Evolutionary conservation across 2,329 filamentous ascomycete genomes (phyloP).

Genomic region (Pseudophaeomoniella oleicola): DNA sequence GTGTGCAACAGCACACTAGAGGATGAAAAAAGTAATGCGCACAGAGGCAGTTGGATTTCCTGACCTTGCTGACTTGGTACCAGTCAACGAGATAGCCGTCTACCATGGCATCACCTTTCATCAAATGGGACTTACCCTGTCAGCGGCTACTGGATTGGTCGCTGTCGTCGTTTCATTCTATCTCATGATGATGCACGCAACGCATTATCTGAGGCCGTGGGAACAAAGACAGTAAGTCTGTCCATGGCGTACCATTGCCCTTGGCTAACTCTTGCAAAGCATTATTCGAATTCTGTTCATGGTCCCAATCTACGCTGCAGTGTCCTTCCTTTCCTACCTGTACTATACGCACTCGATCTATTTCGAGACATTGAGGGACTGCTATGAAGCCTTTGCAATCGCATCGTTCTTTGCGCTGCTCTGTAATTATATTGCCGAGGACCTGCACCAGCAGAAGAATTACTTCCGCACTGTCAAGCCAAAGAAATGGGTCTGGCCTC

Average conservation of each 20-base stretch:
- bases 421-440: conserved; percentile 65
- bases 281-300: conserved; percentile 83
- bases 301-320: conserved; percentile 66
- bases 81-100: conserved; percentile 33
- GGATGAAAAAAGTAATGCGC: conserved; percentile 25
- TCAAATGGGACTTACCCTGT: conserved; percentile 38
- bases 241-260: not conserved
- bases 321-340: conserved; percentile 57
- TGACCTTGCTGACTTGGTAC: not conserved
- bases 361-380: conserved; percentile 66
- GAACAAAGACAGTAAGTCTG: conserved; percentile 39
- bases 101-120: conserved; percentile 43
- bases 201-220: conserved; percentile 43
- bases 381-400: conserved; percentile 81
- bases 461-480: conserved; percentile 59
- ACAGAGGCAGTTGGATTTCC: conserved; percentile 2
- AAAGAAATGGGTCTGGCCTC: conserved; percentile 60
- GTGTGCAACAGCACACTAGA: conserved; percentile 37
- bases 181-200: conserved; percentile 42
- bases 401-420: conserved; percentile 73
- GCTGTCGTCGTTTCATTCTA: conserved; percentile 36
- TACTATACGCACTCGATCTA: conserved; percentile 70
- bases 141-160: conserved; percentile 36
- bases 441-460: conserved; percentile 65
- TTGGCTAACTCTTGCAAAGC: conserved; percentile 22